Base-by-base conservation (phyloP, 78 protist species). In the slime mould (Dictyostelium discoideum) region DNA sequence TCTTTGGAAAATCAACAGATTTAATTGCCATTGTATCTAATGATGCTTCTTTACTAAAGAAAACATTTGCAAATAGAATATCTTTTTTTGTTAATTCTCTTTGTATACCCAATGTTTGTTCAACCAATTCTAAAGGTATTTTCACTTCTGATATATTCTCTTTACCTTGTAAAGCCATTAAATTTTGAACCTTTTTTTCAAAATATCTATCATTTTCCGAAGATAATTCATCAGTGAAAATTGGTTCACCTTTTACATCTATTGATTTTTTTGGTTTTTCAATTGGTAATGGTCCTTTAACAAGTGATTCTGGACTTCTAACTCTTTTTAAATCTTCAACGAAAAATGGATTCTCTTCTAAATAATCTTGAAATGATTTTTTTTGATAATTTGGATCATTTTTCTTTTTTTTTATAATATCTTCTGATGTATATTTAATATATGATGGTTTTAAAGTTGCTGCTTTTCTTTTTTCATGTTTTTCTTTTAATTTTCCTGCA, bases 11-110 rank as follows among this genome's bases (percentile, higher is more conserved):
- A 72, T 90, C 95, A 32, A 14, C 74, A 18, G 83, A 26, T 44
- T 90, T 90, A 50, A 90, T 90, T 48, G 95, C 95, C 95, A 90
- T 90, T 13, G 79, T 82, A 5, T 81, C 88, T 2, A 90, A 63
- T 13, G 67, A 48, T 3, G 84, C 74, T 46, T 29, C 54, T 40
- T 82, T 54, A 20, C 42, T 32, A 29, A 90, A 90, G 88, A 90
- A 90, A 5, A 13, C 3, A 69, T 90, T 74, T 18, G 95, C 87
- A 83, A 90, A 90, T 48, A 83, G 29, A 5, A 77, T 22, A n/a
- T 69, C 84, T 7, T 73, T 86, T 16, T 74, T 54, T 14, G 39
- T 69, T 29, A 13, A 6, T 37, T 69, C 44, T 8, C 22, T 46
- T 22, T 54, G 14, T 18, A 54, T 32, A 20, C 72, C 83, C 8